These are phyloP conservation scores for Colletotrichum destructivum DNA, from an alignment of 2,329 filamentous ascomycete genomes.

Conservation along the genomic window DNA sequence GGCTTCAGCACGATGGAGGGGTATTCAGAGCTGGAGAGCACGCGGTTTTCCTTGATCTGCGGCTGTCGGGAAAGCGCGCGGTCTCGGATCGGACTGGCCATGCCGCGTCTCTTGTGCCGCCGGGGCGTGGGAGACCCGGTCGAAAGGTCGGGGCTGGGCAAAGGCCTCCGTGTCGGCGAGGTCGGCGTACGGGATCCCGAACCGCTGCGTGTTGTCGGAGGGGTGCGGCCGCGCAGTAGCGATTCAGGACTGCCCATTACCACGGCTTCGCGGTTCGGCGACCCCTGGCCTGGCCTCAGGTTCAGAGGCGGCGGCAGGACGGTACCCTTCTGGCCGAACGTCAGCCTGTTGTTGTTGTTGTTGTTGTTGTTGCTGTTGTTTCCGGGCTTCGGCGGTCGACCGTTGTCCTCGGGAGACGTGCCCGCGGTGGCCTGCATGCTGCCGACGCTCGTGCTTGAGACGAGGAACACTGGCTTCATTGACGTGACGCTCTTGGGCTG, in stretches of 20 bases:
- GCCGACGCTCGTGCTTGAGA: slow-evolving; percentile 34
- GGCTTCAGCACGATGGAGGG: slow-evolving; percentile 34
- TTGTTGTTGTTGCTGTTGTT: no score
- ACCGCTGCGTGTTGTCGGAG: neutral
- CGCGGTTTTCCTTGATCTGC: neutral
- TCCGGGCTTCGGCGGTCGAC: slow-evolving; percentile 10
- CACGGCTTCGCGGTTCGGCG: slow-evolving; percentile 5
- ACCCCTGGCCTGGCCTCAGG: slow-evolving; percentile 22
- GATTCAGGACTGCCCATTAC: slow-evolving; percentile 9
- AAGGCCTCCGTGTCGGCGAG: slow-evolving; percentile 8
- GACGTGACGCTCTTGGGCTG: slow-evolving; percentile 40
- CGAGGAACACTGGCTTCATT: slow-evolving; percentile 42
- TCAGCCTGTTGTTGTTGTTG: neutral
- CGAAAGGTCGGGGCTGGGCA: slow-evolving; percentile 21
- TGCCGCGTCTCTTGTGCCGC: slow-evolving; percentile 27
- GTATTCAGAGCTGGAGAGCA: slow-evolving; percentile 14
- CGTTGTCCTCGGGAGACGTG: slow-evolving; percentile 39
- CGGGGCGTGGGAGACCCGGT: slow-evolving; percentile 25
- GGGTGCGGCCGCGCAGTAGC: neutral
- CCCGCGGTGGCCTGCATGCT: slow-evolving; percentile 42
- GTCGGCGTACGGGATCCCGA: neutral
- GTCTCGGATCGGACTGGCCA: slow-evolving; percentile 26
- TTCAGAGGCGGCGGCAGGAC: slow-evolving; percentile 39
- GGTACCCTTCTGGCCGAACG: slow-evolving; percentile 26
- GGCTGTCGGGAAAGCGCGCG: slow-evolving; percentile 13